Base-by-base conservation (phyloP, 1,139 yeast species). In the Hyphopichia pseudoburtonii region DNA sequence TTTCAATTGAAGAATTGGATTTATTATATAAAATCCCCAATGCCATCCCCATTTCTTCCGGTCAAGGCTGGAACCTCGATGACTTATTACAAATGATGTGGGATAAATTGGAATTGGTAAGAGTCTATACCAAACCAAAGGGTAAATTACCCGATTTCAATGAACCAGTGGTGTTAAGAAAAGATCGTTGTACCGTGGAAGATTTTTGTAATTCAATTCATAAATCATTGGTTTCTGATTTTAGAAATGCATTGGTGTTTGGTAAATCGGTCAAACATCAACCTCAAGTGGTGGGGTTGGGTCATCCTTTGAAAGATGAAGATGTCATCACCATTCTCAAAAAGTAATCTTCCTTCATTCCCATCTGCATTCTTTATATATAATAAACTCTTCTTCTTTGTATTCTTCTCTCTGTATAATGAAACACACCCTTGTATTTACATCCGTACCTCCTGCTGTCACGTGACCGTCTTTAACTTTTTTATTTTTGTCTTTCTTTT, bases 181-280 rank as follows among this genome's bases (percentile, higher is more conserved):
- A 76, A 41, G 90, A 82, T 47, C 78, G 86, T 46, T 82, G 92
- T 58, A 68, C 96, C 0, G 95, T 92, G 34, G 96, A 86, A 61
- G 97, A 92, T 62, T 92, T 92, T 62, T 94, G 98, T 79, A 88
- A 89, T 63, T 86, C 92, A 47, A 94, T 92, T 51, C 99, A 92
- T 71, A 92, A 90, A 66, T 82, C 92, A 32, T 73, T 92, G 60
- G 95, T 90, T 26, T 95, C 86, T 37, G 96, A 94, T 54, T 94
- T 94, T 64, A 85, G 87, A 64, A 85, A 80, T 52, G 97, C 97
- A 1, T 76, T 88, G 47, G 97, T 92, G 1, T 90, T 73, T 56
- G 97, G 97, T 30, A 76, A 87, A 15, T 84, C 95, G 54, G 97
- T 90, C 37, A 92, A 92, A 69, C 98, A 92, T 62, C 97, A 90